These are phyloP conservation scores for Amylocarpus encephaloides DNA, from an alignment of 2,329 filamentous ascomycete genomes.

Conservation along the genomic window DNA sequence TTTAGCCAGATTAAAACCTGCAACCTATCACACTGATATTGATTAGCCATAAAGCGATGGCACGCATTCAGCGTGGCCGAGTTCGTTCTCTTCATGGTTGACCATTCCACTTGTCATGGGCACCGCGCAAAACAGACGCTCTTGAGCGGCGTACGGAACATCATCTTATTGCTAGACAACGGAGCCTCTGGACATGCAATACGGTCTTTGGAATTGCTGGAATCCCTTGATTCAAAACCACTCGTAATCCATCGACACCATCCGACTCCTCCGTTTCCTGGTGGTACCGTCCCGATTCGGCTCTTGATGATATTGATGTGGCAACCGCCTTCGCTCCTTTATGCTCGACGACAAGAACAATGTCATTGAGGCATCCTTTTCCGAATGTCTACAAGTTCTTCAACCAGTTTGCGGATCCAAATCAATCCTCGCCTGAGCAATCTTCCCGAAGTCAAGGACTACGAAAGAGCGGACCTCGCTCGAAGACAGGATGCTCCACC, in stretches of 20 bases:
- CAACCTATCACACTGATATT: constrained; percentile 21
- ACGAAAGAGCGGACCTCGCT: constrained; percentile 30
- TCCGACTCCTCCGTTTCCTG: neutral
- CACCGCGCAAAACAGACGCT: constrained; percentile 19
- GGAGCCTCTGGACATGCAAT: constrained; percentile 7
- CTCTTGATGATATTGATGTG: constrained; percentile 12
- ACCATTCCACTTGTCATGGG: constrained; percentile 21
- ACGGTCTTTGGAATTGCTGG: constrained; percentile 7
- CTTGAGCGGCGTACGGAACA: constrained; percentile 16
- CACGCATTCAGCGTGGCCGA: constrained; percentile 9
- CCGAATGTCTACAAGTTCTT: constrained; percentile 32
- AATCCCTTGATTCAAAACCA: constrained; percentile 6
- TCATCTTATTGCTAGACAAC: constrained; percentile 8
- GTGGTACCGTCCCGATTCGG: constrained; percentile 5
- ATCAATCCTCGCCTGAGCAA: constrained; percentile 28
- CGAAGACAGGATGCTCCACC: constrained; percentile 31
- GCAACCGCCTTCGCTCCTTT: constrained; percentile 10
- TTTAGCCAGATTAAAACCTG: constrained; percentile 27
- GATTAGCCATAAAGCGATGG: constrained; percentile 15
- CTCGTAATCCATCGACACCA: neutral
- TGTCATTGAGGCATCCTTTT: constrained; percentile 30
- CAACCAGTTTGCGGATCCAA: constrained; percentile 30
- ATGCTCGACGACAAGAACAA: constrained; percentile 22
- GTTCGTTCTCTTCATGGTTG: constrained; percentile 12
- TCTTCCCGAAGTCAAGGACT: constrained; percentile 30